Base-by-base conservation (phyloP, 345 rosid genomes). In the Corymbia maculata region DNA sequence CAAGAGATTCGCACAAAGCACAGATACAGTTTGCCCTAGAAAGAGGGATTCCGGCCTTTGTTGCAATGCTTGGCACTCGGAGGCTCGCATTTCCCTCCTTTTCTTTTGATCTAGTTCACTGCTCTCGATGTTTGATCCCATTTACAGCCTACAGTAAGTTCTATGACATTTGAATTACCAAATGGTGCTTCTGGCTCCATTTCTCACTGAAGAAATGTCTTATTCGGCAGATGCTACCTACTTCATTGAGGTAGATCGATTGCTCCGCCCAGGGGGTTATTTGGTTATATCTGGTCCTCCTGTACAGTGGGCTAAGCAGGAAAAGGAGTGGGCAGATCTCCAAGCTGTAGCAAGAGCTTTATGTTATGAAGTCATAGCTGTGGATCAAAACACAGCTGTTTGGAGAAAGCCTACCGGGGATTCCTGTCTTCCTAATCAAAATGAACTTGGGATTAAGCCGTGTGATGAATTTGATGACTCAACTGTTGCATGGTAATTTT, bases 1-100 rank as follows among this genome's bases (percentile, higher is more conserved):
- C 99, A 9, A 94, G 99, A 91, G 99, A 97, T 92, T 98, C 99
- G 6, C 99, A 98, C 88, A 98, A 98, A 93, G 89, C 99, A 17
- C 99, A 97, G 90, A 97, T 98, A 92, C 99, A 98, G 42, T 98
- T 98, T 92, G 98, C 99, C 5, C 86, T 98, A 87, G 99, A 97
- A 89, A 95, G 99, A 94, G 99, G 99, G 90, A 92, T 97, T 86
- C 99, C 99, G 0, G 98, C 99, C 13, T 96, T 97, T 93, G 99
- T 97, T 90, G 98, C 99, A 64, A 98, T 98, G 98, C 98, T 98
- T 88, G 99, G 99, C 93, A 97, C 99, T 88, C 97, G 95, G 51
- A 94, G 98, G 92, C 99, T 98, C 85, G 99, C 99, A 4, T 97
- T 96, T 91, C 96, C 99, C 79, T 98, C 99, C 32, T 96, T 91